Conservation (phyloP, 2,329 filamentous ascomycete genomes). For the Rhinocladiella similis region DNA sequence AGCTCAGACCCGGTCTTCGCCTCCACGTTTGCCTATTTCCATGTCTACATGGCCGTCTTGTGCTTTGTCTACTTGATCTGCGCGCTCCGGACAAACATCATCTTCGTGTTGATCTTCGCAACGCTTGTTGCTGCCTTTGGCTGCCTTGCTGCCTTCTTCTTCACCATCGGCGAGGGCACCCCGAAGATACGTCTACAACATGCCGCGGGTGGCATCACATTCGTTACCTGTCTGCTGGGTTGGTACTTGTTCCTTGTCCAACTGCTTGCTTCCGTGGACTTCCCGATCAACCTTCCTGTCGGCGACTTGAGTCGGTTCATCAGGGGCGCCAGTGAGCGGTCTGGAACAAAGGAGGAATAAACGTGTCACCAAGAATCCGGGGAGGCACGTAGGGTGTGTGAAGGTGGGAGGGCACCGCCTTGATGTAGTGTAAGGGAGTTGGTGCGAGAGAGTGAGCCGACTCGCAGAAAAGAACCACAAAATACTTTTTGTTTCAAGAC, state of each 20-base stretch:
- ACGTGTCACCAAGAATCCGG: not conserved
- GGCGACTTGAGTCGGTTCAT: conserved; percentile 56
- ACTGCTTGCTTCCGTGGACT: conserved; percentile 58
- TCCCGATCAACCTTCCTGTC: conserved; percentile 57
- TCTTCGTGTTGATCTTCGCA: conserved; percentile 70
- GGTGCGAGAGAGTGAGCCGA: no score
- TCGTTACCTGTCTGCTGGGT: conserved; percentile 52
- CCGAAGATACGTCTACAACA: conserved; percentile 15
- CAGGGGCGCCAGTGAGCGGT: conserved; percentile 28
- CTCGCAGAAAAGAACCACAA: no score
- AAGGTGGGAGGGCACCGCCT: no score
- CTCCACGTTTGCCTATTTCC: conserved; percentile 55
- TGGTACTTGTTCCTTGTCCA: conserved; percentile 61
- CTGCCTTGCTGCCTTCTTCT: conserved; percentile 53
- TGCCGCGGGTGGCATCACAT: conserved; percentile 51
- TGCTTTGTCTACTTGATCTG: conserved; percentile 68
- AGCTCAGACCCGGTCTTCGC: conserved; percentile 28
- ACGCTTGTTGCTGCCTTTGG: conserved; percentile 60
- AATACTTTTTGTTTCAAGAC: no score
- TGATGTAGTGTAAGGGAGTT: no score
- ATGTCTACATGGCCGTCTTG: conserved; percentile 66
- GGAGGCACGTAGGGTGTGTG: no score
- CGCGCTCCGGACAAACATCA: conserved; percentile 69
- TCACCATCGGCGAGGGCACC: conserved; percentile 15
- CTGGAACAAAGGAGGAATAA: conserved; percentile 20